Evolutionary conservation across 108 stramenopile species (phyloP), one percentile per base, ranked within the genome.

Genomic region (Nannochloropsis gaditana): DNA sequence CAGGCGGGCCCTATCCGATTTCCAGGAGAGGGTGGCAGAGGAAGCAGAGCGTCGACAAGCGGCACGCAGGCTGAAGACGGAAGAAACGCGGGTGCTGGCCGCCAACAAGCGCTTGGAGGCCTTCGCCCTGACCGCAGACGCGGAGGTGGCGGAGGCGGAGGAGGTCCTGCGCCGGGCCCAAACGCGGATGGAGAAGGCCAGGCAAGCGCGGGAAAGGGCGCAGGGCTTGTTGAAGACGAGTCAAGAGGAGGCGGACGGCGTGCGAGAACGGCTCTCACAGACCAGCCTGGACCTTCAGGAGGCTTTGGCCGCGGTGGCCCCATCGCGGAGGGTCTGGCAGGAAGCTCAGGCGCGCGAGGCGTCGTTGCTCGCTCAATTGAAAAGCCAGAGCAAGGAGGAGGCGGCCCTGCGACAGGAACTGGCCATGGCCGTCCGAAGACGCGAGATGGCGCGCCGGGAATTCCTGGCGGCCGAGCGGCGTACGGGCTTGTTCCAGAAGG

Each of bases 111-210:
- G 59, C 15, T 73, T 73, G 59, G 59, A 73, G 59, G 19, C 15
- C 15, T 15, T 73, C n/a, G 59, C n/a, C 19, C n/a, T 73, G 15
- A n/a, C 59, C 59, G 59, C 59, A 2, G 59, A 73, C 59, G 59
- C 59, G 19, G 59, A 73, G 59, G 59, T 73, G 59, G 59, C 59
- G n/a, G 59, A 73, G 59, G 59, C 59, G 3, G 59, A 73, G 59
- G 59, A 73, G 59, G 59, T 73, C 59, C 6, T 73, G 59, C 59
- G 59, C 15, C 59, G 59, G 59, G 59, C 59, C 59, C 59, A n/a
- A 15, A 15, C n/a, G n/a, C 59, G 59, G 59, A n/a, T 73, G n/a
- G 59, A 73, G 0, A 15, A n/a, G n/a, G 59, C 59, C 59, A 73
- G 59, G 59, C 19, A 73, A 8, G 59, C 59, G n/a, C 15, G n/a